A percentile compares a stretch with the other conserved stretches of the same genome.
Evolutionary conservation across 176 grass and related monocot genomes (phyloP).

Genomic region (Musa beccarii): DNA sequence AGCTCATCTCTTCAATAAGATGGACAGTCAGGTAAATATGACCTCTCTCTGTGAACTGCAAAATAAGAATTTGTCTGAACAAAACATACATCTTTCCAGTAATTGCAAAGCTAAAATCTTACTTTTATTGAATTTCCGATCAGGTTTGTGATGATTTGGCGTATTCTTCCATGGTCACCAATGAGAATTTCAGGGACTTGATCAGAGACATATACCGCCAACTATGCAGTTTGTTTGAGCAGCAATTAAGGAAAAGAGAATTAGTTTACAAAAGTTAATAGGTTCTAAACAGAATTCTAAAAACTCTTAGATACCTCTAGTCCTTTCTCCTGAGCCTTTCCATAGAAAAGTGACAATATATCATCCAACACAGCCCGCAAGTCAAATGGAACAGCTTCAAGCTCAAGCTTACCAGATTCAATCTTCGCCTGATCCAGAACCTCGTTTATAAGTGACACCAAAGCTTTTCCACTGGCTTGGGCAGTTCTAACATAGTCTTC

Average conservation of each 20-base stretch:
- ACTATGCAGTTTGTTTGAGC: constrained; percentile 28
- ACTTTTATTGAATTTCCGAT: constrained; percentile 96
- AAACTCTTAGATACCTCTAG: constrained; percentile 64
- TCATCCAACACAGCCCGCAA: constrained; percentile 78
- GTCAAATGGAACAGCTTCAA: constrained; percentile 78
- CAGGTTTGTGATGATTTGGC: constrained; percentile 98
- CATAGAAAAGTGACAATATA: constrained; percentile 83
- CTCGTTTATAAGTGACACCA: constrained; percentile 93
- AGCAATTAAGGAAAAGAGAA: constrained; percentile 14
- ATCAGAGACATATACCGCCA: constrained; percentile 86
- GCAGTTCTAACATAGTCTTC: constrained; percentile 98
- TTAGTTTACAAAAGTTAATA: constrained; percentile 7
- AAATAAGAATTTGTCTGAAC: constrained; percentile 26
- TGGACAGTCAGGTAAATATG: constrained; percentile 98
- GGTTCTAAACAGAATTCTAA: not conserved
- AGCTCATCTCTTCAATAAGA: constrained; percentile 55
- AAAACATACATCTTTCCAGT: constrained; percentile 16
- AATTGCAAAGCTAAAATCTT: constrained; percentile 23
- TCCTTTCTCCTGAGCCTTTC: constrained; percentile 92
- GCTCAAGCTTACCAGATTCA: constrained; percentile 94
- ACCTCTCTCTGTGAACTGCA: constrained; percentile 85
- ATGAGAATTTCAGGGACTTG: constrained; percentile 79
- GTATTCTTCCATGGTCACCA: constrained; percentile 78
- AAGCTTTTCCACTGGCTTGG: constrained; percentile 86
- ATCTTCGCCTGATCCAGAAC: constrained; percentile 99